A percentile compares a stretch with the other conserved stretches of the same genome.
phyloP scores from a whole-genome alignment of 345 rosid genomes.

The Rhodamnia argentea region DNA sequence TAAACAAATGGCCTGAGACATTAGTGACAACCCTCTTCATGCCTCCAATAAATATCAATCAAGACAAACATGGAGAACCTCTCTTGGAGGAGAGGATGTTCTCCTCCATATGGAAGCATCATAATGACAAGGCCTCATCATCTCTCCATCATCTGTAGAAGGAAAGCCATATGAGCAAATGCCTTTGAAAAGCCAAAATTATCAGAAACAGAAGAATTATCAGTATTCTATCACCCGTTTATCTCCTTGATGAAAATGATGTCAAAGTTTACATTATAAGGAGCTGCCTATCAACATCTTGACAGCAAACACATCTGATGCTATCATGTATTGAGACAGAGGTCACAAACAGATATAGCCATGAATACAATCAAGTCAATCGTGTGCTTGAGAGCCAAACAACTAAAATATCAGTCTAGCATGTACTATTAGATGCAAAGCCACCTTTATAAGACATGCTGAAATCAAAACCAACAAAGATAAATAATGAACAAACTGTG shows the following conservation, averaged over 20 bases:
- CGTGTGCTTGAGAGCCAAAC: not conserved
- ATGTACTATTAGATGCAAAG: not conserved
- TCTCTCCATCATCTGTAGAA: constrained; percentile 28
- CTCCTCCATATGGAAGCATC: constrained; percentile 16
- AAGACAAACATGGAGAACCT: constrained; percentile 11
- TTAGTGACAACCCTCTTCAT: constrained; percentile 44
- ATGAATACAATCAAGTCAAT: not conserved
- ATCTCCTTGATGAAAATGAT: not conserved
- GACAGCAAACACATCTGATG: not conserved
- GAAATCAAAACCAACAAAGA: not conserved
- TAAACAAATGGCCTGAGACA: constrained; percentile 17
- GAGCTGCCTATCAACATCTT: not conserved
- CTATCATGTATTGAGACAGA: not conserved
- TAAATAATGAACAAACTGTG: not conserved
- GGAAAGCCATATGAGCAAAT: not conserved
- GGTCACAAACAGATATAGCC: not conserved
- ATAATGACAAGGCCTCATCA: constrained; percentile 13
- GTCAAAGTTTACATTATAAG: not conserved
- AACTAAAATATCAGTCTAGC: not conserved
- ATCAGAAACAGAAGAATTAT: not conserved
- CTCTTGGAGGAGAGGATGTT: not conserved
- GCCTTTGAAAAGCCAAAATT: not conserved
- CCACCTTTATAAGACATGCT: not conserved
- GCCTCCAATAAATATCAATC: constrained; percentile 28
- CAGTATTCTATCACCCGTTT: not conserved